Evolutionary conservation across 371 early-diverging fungal species (phyloP).

Genomic region (Mucor plumbeus): DNA sequence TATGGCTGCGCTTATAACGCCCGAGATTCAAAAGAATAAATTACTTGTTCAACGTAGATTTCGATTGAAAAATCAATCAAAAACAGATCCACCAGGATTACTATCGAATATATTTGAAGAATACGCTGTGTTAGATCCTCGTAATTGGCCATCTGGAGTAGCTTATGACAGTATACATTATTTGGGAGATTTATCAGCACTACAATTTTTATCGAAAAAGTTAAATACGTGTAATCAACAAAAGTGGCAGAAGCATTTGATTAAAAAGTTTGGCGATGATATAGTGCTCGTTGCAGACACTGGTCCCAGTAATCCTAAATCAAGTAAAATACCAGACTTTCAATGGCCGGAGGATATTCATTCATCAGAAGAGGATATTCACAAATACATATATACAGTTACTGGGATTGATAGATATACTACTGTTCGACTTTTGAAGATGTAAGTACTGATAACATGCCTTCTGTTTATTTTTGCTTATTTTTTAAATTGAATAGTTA

Average conservation of each 20-base stretch:
- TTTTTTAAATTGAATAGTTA: constrained; percentile 20
- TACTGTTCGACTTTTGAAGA: constrained; percentile 38
- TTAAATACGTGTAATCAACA: constrained; percentile 20
- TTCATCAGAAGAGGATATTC: constrained; percentile 18
- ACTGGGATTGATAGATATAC: constrained; percentile 43
- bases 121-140: constrained; percentile 20
- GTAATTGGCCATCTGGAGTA: constrained; percentile 22
- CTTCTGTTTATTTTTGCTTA: background rate
- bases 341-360: constrained; percentile 23
- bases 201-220: constrained; percentile 42
- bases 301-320: background rate
- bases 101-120: constrained; percentile 19
- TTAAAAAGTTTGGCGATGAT: constrained; percentile 39
- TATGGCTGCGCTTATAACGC: background rate
- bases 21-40: constrained; percentile 7
- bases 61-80: background rate
- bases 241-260: constrained; percentile 32
- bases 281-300: constrained; percentile 34
- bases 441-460: constrained; percentile 20
- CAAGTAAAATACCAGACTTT: constrained; percentile 17
- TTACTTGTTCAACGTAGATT: background rate
- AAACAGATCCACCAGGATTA: background rate
- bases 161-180: constrained; percentile 41
- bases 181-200: constrained; percentile 42
- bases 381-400: constrained; percentile 37